These are phyloP conservation scores for Russula ochroleuca DNA, from an alignment of 768 basidiomycete genomes.

Conservation along the genomic window DNA sequence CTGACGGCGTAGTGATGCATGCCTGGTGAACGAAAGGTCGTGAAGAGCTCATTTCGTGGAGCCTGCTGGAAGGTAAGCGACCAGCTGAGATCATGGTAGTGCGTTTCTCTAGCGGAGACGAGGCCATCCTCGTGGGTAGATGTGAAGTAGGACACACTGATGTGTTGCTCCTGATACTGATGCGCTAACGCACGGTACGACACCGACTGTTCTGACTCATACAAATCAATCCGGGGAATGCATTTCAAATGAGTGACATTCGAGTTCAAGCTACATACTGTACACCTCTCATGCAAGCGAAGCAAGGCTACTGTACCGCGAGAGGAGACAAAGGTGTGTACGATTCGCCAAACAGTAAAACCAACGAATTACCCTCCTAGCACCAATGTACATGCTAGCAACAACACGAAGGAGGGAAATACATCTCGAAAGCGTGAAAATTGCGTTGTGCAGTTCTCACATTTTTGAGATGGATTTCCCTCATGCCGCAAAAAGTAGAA, in stretches of 20 bases:
- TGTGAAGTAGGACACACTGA: background rate
- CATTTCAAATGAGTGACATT: too few species aligned
- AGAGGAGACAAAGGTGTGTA: too few species aligned
- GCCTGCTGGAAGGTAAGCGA: constrained; percentile 18
- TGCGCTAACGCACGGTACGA: too few species aligned
- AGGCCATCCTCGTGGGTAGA: constrained; percentile 1
- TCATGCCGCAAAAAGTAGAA: too few species aligned
- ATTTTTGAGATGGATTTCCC: background rate
- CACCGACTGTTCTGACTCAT: background rate
- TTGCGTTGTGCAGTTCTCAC: background rate
- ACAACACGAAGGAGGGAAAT: background rate
- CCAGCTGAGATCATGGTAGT: constrained; percentile 24
- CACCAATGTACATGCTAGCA: too few species aligned
- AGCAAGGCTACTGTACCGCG: too few species aligned
- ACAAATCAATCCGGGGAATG: too few species aligned
- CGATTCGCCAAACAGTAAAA: too few species aligned
- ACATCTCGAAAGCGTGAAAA: background rate
- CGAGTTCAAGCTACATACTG: too few species aligned
- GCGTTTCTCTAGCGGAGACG: constrained; percentile 21
- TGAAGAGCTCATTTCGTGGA: constrained; percentile 12
- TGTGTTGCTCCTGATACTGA: background rate
- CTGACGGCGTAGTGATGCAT: constrained; percentile 4
- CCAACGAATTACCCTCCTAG: background rate
- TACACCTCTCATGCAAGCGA: too few species aligned
- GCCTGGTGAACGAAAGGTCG: constrained; percentile 27